phyloP scores from a whole-genome alignment of 1,284 basidiomycete species.

The Rugosomyces carneus region DNA sequence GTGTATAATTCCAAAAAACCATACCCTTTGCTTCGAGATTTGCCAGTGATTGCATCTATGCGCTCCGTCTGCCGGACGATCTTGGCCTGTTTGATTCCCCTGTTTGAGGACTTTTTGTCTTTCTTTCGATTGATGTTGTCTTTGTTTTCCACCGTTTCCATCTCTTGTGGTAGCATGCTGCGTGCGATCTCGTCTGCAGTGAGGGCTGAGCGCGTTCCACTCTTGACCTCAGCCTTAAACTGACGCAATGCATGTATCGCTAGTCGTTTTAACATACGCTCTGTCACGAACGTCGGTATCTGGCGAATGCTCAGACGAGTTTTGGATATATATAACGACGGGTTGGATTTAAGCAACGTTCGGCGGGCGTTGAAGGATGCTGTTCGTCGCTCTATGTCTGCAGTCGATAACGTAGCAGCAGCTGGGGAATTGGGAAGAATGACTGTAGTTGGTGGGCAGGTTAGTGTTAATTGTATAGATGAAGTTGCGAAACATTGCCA shows the following conservation, averaged over 20 bases:
- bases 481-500: background rate
- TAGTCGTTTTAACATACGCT: constrained; percentile 85
- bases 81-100: constrained; percentile 79
- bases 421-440: constrained; percentile 83
- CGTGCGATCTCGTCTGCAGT: constrained; percentile 65
- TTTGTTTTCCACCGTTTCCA: constrained; percentile 20
- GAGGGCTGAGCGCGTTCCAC: constrained; percentile 55
- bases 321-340: constrained; percentile 89
- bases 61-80: constrained; percentile 85
- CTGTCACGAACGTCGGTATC: constrained; percentile 85
- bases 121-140: constrained; percentile 23
- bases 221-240: constrained; percentile 79
- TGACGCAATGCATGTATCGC: constrained; percentile 75
- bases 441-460: constrained; percentile 40
- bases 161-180: constrained; percentile 13
- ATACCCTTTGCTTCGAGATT: constrained; percentile 88
- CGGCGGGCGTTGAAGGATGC: constrained; percentile 80
- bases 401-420: constrained; percentile 58
- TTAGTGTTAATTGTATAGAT: background rate
- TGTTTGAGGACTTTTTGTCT: constrained; percentile 30
- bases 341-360: constrained; percentile 80
- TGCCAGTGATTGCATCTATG: constrained; percentile 81
- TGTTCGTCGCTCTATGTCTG: constrained; percentile 81
- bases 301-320: constrained; percentile 93
- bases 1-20: constrained; percentile 90